These are phyloP conservation scores for Ceratocystiopsis minuta DNA, from an alignment of 2,329 filamentous ascomycete species.

Conservation along the genomic window DNA sequence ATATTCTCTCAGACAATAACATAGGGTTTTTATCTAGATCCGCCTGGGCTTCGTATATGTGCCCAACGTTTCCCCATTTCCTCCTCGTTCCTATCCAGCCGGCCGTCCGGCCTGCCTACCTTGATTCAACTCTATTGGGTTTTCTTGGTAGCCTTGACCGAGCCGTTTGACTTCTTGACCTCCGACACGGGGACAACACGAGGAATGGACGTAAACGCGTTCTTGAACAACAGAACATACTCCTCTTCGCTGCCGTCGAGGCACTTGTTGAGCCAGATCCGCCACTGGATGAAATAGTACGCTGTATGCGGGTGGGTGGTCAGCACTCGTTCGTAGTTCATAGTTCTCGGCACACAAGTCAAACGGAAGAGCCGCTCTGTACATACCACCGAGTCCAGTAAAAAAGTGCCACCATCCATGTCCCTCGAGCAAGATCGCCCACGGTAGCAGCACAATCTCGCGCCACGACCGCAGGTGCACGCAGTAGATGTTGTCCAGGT, in stretches of 20 bases:
- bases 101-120: too few relatives aligned
- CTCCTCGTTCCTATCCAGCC: too few relatives aligned
- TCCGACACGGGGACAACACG: slow-evolving; percentile 21
- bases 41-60: too few relatives aligned
- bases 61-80: too few relatives aligned
- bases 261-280: slow-evolving; percentile 63
- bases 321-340: too few relatives aligned
- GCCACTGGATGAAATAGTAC: slow-evolving; percentile 73
- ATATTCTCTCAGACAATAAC: too few relatives aligned
- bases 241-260: slow-evolving; percentile 55
- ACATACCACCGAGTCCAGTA: slow-evolving; percentile 55
- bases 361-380: neutral
- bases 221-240: slow-evolving; percentile 53
- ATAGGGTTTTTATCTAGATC: too few relatives aligned
- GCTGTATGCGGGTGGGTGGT: slow-evolving; percentile 21
- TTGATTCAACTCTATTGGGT: neutral
- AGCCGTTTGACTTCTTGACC: slow-evolving; percentile 1
- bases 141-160: slow-evolving; percentile 8
- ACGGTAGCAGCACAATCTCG: slow-evolving; percentile 53
- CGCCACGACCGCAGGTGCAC: slow-evolving; percentile 45
- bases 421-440: slow-evolving; percentile 52
- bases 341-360: too few relatives aligned
- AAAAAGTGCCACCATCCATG: slow-evolving; percentile 54
- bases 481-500: slow-evolving; percentile 57
- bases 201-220: slow-evolving; percentile 33